Evolutionary conservation across 1,139 yeast genomes (phyloP), one percentile per base, ranked within the genome.

Genomic region (Diutina mesorugosa): DNA sequence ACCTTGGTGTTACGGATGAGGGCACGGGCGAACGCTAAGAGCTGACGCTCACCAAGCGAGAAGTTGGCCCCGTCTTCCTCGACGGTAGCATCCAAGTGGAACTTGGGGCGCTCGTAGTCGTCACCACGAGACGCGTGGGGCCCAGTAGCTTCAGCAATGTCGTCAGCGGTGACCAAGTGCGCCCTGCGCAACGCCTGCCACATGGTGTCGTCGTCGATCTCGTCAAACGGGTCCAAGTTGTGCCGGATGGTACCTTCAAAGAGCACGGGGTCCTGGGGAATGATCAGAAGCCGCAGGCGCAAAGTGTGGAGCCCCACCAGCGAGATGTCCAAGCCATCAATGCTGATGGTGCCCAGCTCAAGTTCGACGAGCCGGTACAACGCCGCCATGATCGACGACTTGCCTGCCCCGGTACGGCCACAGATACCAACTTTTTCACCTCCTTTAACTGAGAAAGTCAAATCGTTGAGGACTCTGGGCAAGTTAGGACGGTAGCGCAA

Each of bases 1-100:
- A 87, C 81, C 65, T 78, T 81, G 6, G 89, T 75, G 55, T 80
- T 76, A 60, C 89, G 78, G 14, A 86, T 89, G 60, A 87, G 72
- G 0, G 95, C 91, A 62, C 95, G 77, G 0, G 93, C 89, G 61
- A 87, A 77, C 1, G 93, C 86, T 57, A 87, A 70, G 60, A 87
- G 69, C 67, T 87, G 95, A 57, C 88, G 78, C 67, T 87, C 93
- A 54, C 95, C 95, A 38, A 86, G 73, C 3, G 91, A 85, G 66
- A 84, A 85, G 65, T 87, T 87, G 21, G 77, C 61, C 46, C 95
- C 95, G 45, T 85, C 91, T 61, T 84, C 90, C 58, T 84, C 88
- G 32, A 87, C 90, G 35, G 67, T 61, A 61, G 80, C 80, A 61
- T 85, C 86, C 63, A 87, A 71, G 64, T 83, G 87, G 71, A 86